These are phyloP conservation scores for Rhizopus stolonifer DNA, from an alignment of 371 early-diverging fungal genomes.

Conservation along the genomic window DNA sequence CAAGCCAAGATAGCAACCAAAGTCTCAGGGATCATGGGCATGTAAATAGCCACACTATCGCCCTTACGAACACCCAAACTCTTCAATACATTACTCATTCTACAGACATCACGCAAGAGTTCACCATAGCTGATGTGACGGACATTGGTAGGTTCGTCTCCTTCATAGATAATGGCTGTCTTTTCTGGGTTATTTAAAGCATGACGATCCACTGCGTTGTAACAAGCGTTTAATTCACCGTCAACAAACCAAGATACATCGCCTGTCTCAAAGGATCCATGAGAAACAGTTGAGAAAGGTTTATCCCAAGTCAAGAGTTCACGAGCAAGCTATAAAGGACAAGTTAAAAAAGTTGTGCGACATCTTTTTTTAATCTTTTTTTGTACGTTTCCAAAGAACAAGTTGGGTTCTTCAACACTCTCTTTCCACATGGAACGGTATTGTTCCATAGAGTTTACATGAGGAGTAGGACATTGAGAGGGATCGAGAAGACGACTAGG, in stretches of 20 bases:
- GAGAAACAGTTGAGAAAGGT: conserved; percentile 69
- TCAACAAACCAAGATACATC: conserved; percentile 92
- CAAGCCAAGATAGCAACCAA: conserved; percentile 92
- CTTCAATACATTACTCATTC: conserved; percentile 79
- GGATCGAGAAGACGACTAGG: conserved; percentile 57
- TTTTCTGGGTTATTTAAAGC: conserved; percentile 66
- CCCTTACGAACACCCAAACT: conserved; percentile 85
- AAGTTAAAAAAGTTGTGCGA: background rate
- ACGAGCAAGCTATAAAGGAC: conserved; percentile 50
- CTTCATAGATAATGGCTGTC: conserved; percentile 89
- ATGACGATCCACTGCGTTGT: conserved; percentile 98
- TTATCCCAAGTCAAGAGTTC: conserved; percentile 76
- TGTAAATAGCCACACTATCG: conserved; percentile 93
- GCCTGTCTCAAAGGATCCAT: conserved; percentile 69
- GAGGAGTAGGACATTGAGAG: conserved; percentile 59
- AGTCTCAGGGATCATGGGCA: conserved; percentile 98
- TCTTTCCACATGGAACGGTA: conserved; percentile 79
- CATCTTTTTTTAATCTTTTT: background rate
- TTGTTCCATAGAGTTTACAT: conserved; percentile 71
- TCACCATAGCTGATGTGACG: conserved; percentile 82
- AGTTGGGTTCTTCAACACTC: conserved; percentile 76
- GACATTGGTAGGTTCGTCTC: conserved; percentile 81
- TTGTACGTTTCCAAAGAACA: conserved; percentile 82
- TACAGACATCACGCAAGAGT: conserved; percentile 78
- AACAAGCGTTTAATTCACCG: conserved; percentile 91